Evolutionary conservation across 176 grass and related monocot genomes (phyloP), one percentile per base, ranked within the genome.

Genomic region (Miscanthus lutarioriparius): DNA sequence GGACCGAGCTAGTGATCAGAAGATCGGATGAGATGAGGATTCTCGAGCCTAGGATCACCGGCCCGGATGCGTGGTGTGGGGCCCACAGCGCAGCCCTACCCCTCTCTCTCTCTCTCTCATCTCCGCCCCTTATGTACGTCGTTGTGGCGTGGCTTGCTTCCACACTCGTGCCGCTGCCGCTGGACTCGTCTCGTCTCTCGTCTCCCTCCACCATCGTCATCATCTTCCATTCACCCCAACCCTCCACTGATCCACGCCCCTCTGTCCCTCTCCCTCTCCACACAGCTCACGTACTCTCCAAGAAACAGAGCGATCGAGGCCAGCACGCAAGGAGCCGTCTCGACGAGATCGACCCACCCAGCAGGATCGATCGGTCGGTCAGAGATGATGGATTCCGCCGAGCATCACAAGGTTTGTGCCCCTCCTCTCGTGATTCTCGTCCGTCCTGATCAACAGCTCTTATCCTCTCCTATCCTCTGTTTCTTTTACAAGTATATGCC

Each of bases 371-470:
- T 47, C 44, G 13, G 1, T 47, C 44, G 3, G 13, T 47, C 13
- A 22, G 35, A 64, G 27, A 49, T 41, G 40, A 96, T 96, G 94
- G 94, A 91, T 81, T 80, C 74, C 2, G 74, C 87, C 17, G 75
- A 37, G 36, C 36, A 82, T 61, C 86, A 91, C 19, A 56, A 56
- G 51, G 51, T 56, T 0, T 2, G 17, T 10, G 0, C 13, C 7
- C 26, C 13, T 8, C 1, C 23, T 8, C n/a, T 12, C n/a, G n/a
- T n/a, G n/a, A n/a, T n/a, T n/a, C n/a, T n/a, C 7, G 41, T 10
- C 6, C 36, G 2, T 7, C 33, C 6, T 36, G 62, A 56, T 84
- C 35, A 2, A 23, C 37, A 22, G 1, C 10, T 26, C 11, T 25
- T 7, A 38, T 45, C 56, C 62, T 7, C 19, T 38, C 7, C 6